Percentiles rank a stretch among this genome's conserved stretches.
phyloP scores from a whole-genome alignment of 2,329 filamentous ascomycete genomes.

The Apiospora malaysiana region DNA sequence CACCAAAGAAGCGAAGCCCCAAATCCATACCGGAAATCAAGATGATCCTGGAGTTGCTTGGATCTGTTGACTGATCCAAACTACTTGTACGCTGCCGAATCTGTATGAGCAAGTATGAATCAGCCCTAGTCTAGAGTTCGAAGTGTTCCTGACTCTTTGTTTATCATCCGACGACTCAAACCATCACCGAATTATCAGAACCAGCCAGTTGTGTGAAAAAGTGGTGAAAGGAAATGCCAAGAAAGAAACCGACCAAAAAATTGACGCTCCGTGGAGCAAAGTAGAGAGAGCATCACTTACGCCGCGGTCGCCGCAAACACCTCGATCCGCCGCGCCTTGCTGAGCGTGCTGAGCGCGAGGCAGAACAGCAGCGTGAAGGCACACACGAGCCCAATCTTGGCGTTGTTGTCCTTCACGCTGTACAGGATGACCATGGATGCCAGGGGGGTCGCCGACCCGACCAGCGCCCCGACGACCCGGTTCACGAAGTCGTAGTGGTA shows the following conservation, averaged over 20 bases:
- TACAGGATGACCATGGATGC: conserved; percentile 24
- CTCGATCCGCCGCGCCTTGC: conserved; percentile 23
- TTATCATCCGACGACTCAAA: neutral
- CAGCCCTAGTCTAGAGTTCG: neutral
- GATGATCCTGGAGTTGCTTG: neutral
- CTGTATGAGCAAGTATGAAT: conserved; percentile 12
- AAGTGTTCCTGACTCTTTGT: neutral
- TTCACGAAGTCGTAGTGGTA: conserved; percentile 17
- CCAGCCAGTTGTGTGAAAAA: no score
- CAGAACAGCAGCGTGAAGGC: conserved; percentile 22
- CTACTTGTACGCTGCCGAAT: conserved; percentile 20
- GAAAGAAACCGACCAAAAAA: no score
- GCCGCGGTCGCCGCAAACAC: conserved; percentile 23
- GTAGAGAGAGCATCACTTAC: neutral
- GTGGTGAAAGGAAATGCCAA: no score
- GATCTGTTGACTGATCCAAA: conserved; percentile 21
- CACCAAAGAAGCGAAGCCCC: neutral
- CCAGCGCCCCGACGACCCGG: conserved; percentile 21
- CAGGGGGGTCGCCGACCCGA: conserved; percentile 10
- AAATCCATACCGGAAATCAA: neutral
- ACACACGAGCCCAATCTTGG: conserved; percentile 22
- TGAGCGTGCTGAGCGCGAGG: conserved; percentile 20
- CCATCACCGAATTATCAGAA: no score
- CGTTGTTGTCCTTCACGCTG: neutral
- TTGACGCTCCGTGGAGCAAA: neutral